Conservation (phyloP, 73 alveolate genomes). For the Tetrahymena borealis region DNA sequence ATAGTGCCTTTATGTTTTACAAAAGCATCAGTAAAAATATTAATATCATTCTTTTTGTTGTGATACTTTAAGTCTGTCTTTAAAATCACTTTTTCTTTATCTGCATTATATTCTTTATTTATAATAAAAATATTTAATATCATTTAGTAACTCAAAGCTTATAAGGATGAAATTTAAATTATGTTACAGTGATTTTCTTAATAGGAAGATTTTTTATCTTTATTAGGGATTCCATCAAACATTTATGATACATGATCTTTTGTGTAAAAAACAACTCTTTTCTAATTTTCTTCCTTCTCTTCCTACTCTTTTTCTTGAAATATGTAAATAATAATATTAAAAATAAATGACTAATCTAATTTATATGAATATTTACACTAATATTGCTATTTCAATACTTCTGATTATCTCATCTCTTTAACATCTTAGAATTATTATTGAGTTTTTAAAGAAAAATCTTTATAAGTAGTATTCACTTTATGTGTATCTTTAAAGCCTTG, state of each 20-base stretch:
- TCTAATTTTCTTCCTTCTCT: background rate
- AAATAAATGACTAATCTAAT: background rate
- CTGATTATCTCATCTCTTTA: background rate
- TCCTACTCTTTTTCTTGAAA: background rate
- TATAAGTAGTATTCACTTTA: background rate
- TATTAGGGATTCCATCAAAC: background rate
- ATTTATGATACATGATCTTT: background rate
- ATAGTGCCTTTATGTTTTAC: background rate
- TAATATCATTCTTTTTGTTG: background rate
- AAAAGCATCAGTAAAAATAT: background rate
- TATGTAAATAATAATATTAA: background rate
- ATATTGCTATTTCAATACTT: background rate
- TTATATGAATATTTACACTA: background rate
- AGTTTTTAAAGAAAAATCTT: background rate
- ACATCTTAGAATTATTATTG: background rate
- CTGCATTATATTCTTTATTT: background rate
- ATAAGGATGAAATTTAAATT: background rate
- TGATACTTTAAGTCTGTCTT: background rate
- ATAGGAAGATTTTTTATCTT: background rate
- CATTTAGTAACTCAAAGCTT: background rate
- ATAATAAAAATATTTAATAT: background rate
- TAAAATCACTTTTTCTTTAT: background rate
- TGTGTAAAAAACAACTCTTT: background rate
- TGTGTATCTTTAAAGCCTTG: background rate
- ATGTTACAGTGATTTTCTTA: background rate